These are phyloP conservation scores for Diplotaxis tenuifolia DNA, from an alignment of 345 rosid species.

Conservation along the genomic window DNA sequence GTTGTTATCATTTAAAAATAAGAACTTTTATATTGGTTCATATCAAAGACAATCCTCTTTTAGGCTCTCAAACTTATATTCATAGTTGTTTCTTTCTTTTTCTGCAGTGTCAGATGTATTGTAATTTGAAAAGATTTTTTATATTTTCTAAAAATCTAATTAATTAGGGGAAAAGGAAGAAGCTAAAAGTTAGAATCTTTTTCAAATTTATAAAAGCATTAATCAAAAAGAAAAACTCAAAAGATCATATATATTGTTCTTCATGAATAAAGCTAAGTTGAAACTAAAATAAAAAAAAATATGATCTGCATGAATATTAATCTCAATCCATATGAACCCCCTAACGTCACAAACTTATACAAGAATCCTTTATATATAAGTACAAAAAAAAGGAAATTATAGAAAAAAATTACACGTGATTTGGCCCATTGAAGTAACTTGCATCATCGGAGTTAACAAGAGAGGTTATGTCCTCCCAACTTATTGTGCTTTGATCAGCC, in stretches of 20 bases:
- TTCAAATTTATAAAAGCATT: slow-evolving; percentile 15
- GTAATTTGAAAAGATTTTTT: neutral
- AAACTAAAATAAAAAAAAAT: slow-evolving; percentile 35
- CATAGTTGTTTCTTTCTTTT: slow-evolving; percentile 25
- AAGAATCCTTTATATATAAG: slow-evolving; percentile 14
- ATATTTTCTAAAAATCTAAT: slow-evolving; percentile 17
- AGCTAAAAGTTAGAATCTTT: slow-evolving; percentile 27
- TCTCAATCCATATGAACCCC: slow-evolving; percentile 18
- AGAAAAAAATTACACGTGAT: slow-evolving; percentile 32
- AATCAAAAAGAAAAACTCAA: slow-evolving; percentile 3
- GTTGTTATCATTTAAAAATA: neutral
- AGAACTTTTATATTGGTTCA: slow-evolving; percentile 27
- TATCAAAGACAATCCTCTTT: slow-evolving; percentile 34
- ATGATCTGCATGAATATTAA: slow-evolving; percentile 31
- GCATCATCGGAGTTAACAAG: slow-evolving; percentile 47
- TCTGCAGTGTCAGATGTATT: slow-evolving; percentile 25
- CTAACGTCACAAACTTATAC: slow-evolving; percentile 25
- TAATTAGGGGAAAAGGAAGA: slow-evolving; percentile 27
- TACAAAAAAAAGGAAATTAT: slow-evolving; percentile 27
- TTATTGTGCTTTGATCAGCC: slow-evolving; percentile 47
- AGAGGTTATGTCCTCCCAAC: slow-evolving; percentile 56
- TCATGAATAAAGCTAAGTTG: slow-evolving; percentile 16
- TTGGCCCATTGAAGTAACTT: slow-evolving; percentile 44
- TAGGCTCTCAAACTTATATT: slow-evolving; percentile 31
- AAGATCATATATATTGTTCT: slow-evolving; percentile 12